Base-by-base conservation (phyloP, 805 yeast genomes). In the Vanderwaltozyma tropicalis region DNA sequence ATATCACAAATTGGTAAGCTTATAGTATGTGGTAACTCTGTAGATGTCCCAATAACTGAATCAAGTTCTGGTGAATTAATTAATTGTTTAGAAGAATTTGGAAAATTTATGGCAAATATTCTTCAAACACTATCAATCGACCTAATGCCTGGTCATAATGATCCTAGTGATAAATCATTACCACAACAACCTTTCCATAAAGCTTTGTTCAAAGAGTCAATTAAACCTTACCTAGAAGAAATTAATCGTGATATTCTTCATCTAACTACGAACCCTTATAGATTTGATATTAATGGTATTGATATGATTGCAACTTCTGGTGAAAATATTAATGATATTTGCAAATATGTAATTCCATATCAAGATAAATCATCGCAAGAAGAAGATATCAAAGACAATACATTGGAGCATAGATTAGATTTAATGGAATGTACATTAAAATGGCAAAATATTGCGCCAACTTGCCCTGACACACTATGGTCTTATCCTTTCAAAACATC, bases 381-480 rank as follows among this genome's bases (percentile, higher is more conserved):
- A 5, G 52, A 50, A 15, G 48, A 50, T 14, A 53, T 38, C 10
- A 31, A 49, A 28, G 40, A 39, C 24, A 49, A 49, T 22, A 41
- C 47, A 12, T 35, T 59, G 47, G 42, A 51, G 41, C 46, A 56
- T 48, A 60, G 81, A 39, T 47, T 74, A 14, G 68, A 71, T 16
- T 61, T 80, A 49, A 68, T 89, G 64, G 82, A 78, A 47, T 67
- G 76, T 13, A 80, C 84, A 0, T 53, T 92, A 27, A 62, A 65
- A 32, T 88, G 96, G 95, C 89, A 87, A 50, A 85, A 85, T 52
- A 66, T 84, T 18, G 78, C 84, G 1, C 98, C 98, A 2, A 87
- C 96, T 0, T 94, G 96, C 1, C 98, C 98, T 0, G 97, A 92
- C 52, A 92, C 98, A 0, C 62, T 92, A 31, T 81, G 88, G 70